Percentiles rank a stretch among this genome's conserved stretches.
Evolutionary conservation across 2,329 filamentous ascomycete species (phyloP).

Genomic region (Aphanocladium album): DNA sequence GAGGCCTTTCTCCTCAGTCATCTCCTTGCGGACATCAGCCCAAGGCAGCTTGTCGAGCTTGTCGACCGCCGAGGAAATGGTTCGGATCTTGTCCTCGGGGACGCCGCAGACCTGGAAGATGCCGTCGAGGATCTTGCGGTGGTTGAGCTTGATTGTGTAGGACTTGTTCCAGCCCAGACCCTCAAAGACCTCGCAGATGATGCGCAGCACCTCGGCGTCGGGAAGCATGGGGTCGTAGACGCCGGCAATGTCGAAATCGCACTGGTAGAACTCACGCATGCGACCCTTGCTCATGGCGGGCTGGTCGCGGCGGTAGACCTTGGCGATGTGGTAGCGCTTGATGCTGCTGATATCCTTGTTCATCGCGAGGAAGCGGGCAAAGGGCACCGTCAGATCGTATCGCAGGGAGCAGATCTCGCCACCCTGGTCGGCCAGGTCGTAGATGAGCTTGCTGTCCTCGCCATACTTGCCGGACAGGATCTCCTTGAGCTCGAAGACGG

Average conservation of each 20-base stretch:
- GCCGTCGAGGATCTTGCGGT: constrained; percentile 82
- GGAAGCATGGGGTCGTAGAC: constrained; percentile 85
- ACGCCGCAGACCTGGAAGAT: constrained; percentile 83
- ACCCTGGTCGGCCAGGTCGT: constrained; percentile 81
- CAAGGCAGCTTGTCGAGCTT: constrained; percentile 93
- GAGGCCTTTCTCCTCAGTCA: constrained; percentile 88
- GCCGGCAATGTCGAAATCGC: constrained; percentile 93
- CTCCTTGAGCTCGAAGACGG: constrained; percentile 80
- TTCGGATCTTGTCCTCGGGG: constrained; percentile 76
- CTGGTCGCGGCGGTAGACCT: constrained; percentile 57
- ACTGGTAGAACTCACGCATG: constrained; percentile 96
- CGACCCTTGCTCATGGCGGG: constrained; percentile 77
- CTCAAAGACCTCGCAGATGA: constrained; percentile 81
- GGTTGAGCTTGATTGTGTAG: constrained; percentile 74
- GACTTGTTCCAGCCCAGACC: constrained; percentile 66
- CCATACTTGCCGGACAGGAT: constrained; percentile 88
- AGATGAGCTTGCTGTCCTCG: constrained; percentile 88
- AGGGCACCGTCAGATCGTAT: constrained; percentile 85
- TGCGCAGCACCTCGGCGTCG: constrained; percentile 82
- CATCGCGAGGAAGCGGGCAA: constrained; percentile 91
- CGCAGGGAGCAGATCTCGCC: constrained; percentile 70
- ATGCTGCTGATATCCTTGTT: constrained; percentile 76
- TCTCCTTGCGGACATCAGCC: constrained; percentile 85
- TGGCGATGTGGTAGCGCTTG: constrained; percentile 93
- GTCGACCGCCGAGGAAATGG: constrained; percentile 89